Evolutionary conservation across 2,329 filamentous ascomycete genomes (phyloP).

Genomic region (Neophaeococcomyces aloes): DNA sequence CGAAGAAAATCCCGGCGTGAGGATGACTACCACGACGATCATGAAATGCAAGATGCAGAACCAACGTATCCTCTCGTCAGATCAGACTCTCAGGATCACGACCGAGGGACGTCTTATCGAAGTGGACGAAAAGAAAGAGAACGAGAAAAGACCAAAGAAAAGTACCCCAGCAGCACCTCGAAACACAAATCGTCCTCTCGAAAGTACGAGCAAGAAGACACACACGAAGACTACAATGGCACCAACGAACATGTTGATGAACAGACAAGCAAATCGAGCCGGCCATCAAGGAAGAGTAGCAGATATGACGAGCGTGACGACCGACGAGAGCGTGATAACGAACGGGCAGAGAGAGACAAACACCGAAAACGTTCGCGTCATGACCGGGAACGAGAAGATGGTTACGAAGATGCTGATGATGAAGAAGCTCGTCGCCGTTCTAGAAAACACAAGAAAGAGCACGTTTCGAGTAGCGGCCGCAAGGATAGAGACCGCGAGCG

Average conservation of each 20-base stretch:
- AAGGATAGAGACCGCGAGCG: conserved; percentile 21
- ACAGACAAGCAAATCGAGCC: not conserved
- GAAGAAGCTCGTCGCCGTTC: conserved; percentile 11
- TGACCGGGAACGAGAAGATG: conserved; percentile 11
- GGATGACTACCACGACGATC: conserved; percentile 37
- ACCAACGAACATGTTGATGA: conserved; percentile 26
- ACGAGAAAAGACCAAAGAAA: conserved; percentile 33
- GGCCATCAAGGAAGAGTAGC: conserved; percentile 1
- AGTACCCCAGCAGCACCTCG: conserved; percentile 16
- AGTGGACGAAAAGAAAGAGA: conserved; percentile 56
- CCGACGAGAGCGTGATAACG: conserved; percentile 26
- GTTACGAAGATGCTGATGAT: conserved; percentile 10
- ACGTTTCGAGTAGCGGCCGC: conserved; percentile 38
- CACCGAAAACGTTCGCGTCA: conserved; percentile 12
- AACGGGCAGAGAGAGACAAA: conserved; percentile 16
- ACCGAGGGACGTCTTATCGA: conserved; percentile 48
- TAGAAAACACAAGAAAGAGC: conserved; percentile 35
- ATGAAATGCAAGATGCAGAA: conserved; percentile 32
- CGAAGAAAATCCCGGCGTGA: conserved; percentile 25
- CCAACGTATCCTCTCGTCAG: conserved; percentile 50
- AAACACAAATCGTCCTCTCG: conserved; percentile 38
- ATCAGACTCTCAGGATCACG: conserved; percentile 48
- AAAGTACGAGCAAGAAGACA: conserved; percentile 30
- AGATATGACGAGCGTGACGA: conserved; percentile 13
- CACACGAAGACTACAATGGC: conserved; percentile 22